phyloP scores from a whole-genome alignment of 306 rosid species.

The Lathyrus sativus region DNA sequence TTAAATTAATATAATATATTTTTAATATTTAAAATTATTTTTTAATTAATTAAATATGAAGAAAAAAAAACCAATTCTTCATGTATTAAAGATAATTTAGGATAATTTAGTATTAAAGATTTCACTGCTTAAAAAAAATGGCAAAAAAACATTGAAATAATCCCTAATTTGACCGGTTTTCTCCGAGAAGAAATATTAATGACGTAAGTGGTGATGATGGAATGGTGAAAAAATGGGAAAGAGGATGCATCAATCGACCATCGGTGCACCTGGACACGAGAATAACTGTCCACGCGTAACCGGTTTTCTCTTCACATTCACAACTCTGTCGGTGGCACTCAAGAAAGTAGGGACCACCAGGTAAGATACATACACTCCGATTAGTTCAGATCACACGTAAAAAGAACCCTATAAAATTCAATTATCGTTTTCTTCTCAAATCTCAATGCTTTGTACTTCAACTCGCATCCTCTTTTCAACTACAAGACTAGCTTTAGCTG shows the following conservation, averaged over 20 bases:
- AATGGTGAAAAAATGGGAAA: background rate
- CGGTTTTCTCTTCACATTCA: background rate
- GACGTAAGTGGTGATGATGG: slow-evolving; percentile 33
- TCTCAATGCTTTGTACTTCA: slow-evolving; percentile 45
- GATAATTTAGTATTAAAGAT: too few relatives aligned
- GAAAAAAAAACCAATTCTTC: too few relatives aligned
- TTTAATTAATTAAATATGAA: too few relatives aligned
- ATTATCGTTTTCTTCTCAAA: background rate
- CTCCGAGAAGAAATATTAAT: background rate
- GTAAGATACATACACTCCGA: background rate
- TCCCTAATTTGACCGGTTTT: too few relatives aligned
- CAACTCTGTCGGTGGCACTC: background rate
- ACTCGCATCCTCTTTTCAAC: slow-evolving; percentile 37
- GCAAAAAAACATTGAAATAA: too few relatives aligned
- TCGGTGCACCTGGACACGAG: background rate
- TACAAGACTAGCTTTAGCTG: slow-evolving; percentile 19
- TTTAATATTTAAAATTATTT: too few relatives aligned
- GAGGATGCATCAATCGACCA: background rate
- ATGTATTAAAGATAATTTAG: too few relatives aligned
- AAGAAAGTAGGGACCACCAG: background rate
- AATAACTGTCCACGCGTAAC: slow-evolving; percentile 32
- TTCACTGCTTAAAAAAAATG: too few relatives aligned
- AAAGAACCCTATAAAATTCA: background rate
- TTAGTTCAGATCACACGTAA: too few relatives aligned
- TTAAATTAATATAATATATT: too few relatives aligned